Conservation (phyloP, 768 basidiomycete species). For the Lentinula aciculospora region DNA sequence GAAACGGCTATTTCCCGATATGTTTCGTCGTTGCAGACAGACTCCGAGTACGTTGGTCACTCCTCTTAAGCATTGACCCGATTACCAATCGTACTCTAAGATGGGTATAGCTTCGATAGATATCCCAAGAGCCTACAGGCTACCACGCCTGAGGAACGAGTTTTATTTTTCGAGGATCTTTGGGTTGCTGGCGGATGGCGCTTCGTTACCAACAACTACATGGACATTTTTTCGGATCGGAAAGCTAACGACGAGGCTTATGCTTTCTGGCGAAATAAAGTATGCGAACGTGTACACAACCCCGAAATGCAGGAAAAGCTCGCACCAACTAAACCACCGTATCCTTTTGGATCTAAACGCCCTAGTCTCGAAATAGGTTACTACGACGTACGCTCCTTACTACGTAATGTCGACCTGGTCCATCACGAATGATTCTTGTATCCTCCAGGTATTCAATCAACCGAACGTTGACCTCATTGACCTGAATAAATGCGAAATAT, state of each 20-base stretch:
- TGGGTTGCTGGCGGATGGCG: slow-evolving; percentile 18
- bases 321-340: slow-evolving; percentile 15
- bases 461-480: slow-evolving; percentile 18
- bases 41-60: slow-evolving; percentile 8
- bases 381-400: slow-evolving; percentile 1
- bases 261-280: slow-evolving; percentile 20
- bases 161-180: slow-evolving; percentile 15
- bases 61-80: not conserved
- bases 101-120: slow-evolving; percentile 13
- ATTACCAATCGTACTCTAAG: not conserved
- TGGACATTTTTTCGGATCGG: slow-evolving; percentile 13
- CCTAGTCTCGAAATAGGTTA: slow-evolving; percentile 16
- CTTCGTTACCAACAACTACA: slow-evolving; percentile 14
- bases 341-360: slow-evolving; percentile 22
- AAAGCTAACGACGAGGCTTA: slow-evolving; percentile 18
- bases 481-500: slow-evolving; percentile 16
- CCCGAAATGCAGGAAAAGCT: slow-evolving; percentile 17
- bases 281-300: slow-evolving; percentile 14
- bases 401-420: not conserved
- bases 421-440: not conserved
- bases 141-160: slow-evolving; percentile 16
- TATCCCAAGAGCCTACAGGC: slow-evolving; percentile 10
- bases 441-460: slow-evolving; percentile 18
- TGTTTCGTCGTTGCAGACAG: slow-evolving; percentile 16
- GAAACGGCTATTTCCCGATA: slow-evolving; percentile 15